Percentiles rank a stretch among this genome's conserved stretches.
Evolutionary conservation across 139 green algal species (phyloP).

Genomic region (Coelastrella sp.): DNA sequence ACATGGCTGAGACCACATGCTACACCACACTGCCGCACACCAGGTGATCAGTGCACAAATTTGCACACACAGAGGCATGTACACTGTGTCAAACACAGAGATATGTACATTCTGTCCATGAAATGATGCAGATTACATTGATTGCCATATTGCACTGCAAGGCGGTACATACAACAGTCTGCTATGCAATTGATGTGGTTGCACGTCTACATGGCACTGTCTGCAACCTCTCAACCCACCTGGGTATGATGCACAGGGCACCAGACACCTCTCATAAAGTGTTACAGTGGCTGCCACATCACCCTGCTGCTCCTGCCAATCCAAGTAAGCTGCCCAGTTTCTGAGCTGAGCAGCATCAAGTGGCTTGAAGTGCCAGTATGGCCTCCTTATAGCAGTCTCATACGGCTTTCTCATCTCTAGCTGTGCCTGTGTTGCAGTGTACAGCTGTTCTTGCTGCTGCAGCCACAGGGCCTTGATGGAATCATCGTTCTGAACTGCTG

Average conservation of each 20-base stretch:
- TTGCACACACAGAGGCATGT: too few relatives aligned
- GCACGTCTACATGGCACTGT: too few relatives aligned
- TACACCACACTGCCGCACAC: too few relatives aligned
- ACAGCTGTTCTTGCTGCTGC: conserved; percentile 56
- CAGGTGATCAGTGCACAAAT: too few relatives aligned
- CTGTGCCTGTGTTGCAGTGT: conserved; percentile 63
- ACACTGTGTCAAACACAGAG: too few relatives aligned
- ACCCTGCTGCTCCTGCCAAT: conserved; percentile 66
- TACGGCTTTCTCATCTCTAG: conserved; percentile 62
- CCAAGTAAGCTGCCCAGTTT: conserved; percentile 86
- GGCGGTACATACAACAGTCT: too few relatives aligned
- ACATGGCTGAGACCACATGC: too few relatives aligned
- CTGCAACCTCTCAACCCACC: conserved; percentile 54
- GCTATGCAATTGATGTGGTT: too few relatives aligned
- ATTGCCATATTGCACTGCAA: too few relatives aligned
- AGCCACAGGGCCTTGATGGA: conserved; percentile 55
- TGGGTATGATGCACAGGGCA: conserved; percentile 87
- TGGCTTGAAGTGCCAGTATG: conserved; percentile 91
- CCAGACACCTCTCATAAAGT: conserved; percentile 89
- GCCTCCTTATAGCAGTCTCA: conserved; percentile 78
- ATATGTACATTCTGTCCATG: too few relatives aligned
- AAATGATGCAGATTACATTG: too few relatives aligned
- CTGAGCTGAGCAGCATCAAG: conserved; percentile 78
- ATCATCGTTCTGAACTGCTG: conserved; percentile 33
- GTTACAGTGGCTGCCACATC: conserved; percentile 54